These are phyloP conservation scores for Vitis hybrid DNA, from an alignment of 177 flowering plant genomes.

Conservation along the genomic window DNA sequence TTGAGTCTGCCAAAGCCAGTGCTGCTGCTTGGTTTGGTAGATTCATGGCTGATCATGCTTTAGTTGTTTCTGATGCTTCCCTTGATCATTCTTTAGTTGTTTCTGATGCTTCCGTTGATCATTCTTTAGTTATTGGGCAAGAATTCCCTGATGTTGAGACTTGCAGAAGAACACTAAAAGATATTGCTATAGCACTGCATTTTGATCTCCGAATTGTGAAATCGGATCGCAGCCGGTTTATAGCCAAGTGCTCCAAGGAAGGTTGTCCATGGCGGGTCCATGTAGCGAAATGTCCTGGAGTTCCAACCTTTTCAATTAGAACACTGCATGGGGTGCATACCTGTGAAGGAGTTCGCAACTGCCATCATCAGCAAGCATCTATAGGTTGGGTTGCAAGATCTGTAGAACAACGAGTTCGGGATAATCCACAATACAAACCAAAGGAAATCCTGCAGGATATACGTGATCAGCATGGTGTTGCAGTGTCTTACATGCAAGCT, in stretches of 20 bases:
- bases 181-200: conserved; percentile 78
- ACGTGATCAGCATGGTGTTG: conserved; percentile 85
- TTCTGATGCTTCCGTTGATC: conserved; percentile 27
- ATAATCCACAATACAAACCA: conserved; percentile 89
- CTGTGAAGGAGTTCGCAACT: conserved; percentile 86
- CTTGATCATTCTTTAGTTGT: conserved; percentile 15
- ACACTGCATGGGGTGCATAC: conserved; percentile 84
- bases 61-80: conserved; percentile 18
- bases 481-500: conserved; percentile 95
- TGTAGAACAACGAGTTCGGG: conserved; percentile 77
- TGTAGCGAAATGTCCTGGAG: conserved; percentile 82
- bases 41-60: conserved; percentile 35
- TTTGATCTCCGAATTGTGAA: conserved; percentile 92
- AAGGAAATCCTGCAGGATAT: conserved; percentile 88
- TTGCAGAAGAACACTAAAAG: conserved; percentile 77
- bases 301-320: conserved; percentile 75
- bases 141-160: conserved; percentile 93
- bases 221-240: conserved; percentile 88
- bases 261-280: conserved; percentile 98
- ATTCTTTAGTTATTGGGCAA: conserved; percentile 68
- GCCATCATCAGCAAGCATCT: conserved; percentile 91
- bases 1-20: conserved; percentile 4
- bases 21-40: conserved; percentile 13
- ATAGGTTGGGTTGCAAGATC: conserved; percentile 98
- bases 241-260: conserved; percentile 85